Evolutionary conservation across 116 monocot genomes (phyloP), one percentile per base, ranked within the genome.

Genomic region (Thalassia testudinum): DNA sequence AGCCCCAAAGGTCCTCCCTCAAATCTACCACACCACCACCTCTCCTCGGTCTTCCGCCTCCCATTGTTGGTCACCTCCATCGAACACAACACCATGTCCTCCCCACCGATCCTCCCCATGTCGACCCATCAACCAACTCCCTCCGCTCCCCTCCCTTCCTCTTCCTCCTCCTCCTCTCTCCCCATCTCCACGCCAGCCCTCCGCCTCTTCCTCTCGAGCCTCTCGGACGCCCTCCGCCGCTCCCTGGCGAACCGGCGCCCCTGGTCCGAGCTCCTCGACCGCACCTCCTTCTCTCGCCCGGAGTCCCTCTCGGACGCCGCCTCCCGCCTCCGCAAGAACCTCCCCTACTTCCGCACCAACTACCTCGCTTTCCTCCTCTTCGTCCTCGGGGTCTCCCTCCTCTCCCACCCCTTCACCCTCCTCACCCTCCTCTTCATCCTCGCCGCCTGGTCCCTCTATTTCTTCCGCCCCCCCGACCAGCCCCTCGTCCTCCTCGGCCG

Each of bases 251-350:
- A 91, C 57, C 73, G 81, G 27, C 75, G 78, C 19, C 76, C 91
- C 24, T 91, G 81, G 85, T 25, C 58, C 34, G 81, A 85, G 68
- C 71, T 91, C 51, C 0, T 51, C 54, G 91, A 91, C 68, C 78
- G 78, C 34, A 76, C 91, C 52, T 70, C 91, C 71, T 65, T 91
- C 65, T 71, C 91, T 63, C 81, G 76, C 24, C 91, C 91, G 21
- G 85, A 81, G 16, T 81, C 81, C 48, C 43, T 78, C 58, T 50
- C 86, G 43, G 78, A 87, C 23, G 86, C 86, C 57, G 19, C 67
- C 28, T 69, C 75, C 30, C 15, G 45, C n/a, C n/a, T 20, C 19
- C 45, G 45, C 45, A 5, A 16, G 10, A 45, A 45, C 45, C 4
- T 45, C 45, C 1, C 45, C 19, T 45, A 45, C 45, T 45, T n/a